Conservation (phyloP, 2,329 filamentous ascomycete genomes). For the Nothophaeocryptopus gaeumannii region DNA sequence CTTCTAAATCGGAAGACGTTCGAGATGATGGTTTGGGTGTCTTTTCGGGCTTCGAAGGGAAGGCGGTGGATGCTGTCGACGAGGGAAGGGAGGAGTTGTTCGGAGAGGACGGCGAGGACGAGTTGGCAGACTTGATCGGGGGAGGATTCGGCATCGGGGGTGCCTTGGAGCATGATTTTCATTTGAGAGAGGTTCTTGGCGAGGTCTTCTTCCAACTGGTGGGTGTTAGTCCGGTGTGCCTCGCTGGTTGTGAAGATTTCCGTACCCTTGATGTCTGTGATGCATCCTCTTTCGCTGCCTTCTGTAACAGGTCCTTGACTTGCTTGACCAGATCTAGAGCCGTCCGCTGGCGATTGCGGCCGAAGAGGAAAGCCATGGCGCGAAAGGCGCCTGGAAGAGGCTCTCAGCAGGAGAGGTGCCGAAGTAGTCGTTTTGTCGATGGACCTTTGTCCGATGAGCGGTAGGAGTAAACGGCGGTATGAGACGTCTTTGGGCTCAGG, state of each 20-base stretch:
- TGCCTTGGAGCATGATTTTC: conserved; percentile 90
- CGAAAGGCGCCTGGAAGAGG: conserved; percentile 6
- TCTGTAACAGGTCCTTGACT: conserved; percentile 62
- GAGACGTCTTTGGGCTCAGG: too few species aligned
- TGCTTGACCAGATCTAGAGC: conserved; percentile 60
- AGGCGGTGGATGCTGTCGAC: conserved; percentile 78
- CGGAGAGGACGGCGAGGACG: conserved; percentile 78
- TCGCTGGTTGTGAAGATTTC: neutral
- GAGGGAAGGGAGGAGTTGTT: conserved; percentile 82
- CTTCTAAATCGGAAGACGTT: conserved; percentile 90
- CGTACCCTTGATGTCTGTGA: conserved; percentile 43
- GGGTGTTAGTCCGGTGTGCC: conserved; percentile 3
- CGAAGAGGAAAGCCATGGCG: conserved; percentile 69
- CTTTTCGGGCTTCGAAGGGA: conserved; percentile 94
- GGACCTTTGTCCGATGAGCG: neutral
- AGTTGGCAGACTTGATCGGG: conserved; percentile 86
- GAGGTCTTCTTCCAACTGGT: conserved; percentile 77
- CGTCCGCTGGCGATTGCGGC: conserved; percentile 59
- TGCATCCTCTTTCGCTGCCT: conserved; percentile 54
- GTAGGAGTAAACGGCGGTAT: too few species aligned
- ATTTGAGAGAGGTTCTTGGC: conserved; percentile 83
- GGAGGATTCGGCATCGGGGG: conserved; percentile 80
- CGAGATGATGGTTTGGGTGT: conserved; percentile 92
- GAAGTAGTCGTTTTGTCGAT: neutral
- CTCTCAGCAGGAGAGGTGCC: neutral